Evolutionary conservation across 1,284 basidiomycete genomes (phyloP), one percentile per base, ranked within the genome.

Genomic region (Ustanciosporium gigantosporum): DNA sequence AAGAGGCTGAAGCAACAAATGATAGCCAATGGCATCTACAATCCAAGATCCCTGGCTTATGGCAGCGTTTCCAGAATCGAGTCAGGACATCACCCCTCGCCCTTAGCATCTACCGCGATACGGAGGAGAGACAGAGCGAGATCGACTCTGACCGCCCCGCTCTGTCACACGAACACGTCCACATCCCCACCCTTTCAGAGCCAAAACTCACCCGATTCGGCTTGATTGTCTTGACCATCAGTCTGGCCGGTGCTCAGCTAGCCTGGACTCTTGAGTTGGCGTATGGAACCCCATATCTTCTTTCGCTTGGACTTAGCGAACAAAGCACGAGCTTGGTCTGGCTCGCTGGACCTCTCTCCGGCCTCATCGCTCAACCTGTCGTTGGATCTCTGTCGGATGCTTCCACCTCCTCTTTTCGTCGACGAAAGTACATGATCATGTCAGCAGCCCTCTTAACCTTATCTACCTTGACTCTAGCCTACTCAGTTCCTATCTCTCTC

Each of bases 301-400:
- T 95, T 11, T 84, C 83, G 14, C 85, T 98, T 11, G 94, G 94
- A 8, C 83, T 97, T 23, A 88, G 90, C 2, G 92, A 94, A 75
- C 86, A 91, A 71, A 82, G 91, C 22, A 96, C 95, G 4, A 89
- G 90, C 46, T 83, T 96, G 14, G 94, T 98, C 23, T 98, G 94
- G 94, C 84, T 98, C 35, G 94, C 94, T 23, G 95, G 93, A 5
- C 91, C 91, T 0, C 79, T 97, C 51, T 90, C 89, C 47, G 94
- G 94, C 6, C 82, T 98, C 36, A 82, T 98, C 45, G 91, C 91
- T 4, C 94, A 98, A 78, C 94, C 94, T 16, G 83, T 97, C 52
- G 93, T 98, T 64, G 94, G 90, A 86, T 68, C 91, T 5, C 86
- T 97, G 68, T 96, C 92, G 5, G 93, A 97, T 79, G 87, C 89